These are phyloP conservation scores for Exophiala aquamarina DNA, from an alignment of 2,329 filamentous ascomycete genomes.

Conservation along the genomic window DNA sequence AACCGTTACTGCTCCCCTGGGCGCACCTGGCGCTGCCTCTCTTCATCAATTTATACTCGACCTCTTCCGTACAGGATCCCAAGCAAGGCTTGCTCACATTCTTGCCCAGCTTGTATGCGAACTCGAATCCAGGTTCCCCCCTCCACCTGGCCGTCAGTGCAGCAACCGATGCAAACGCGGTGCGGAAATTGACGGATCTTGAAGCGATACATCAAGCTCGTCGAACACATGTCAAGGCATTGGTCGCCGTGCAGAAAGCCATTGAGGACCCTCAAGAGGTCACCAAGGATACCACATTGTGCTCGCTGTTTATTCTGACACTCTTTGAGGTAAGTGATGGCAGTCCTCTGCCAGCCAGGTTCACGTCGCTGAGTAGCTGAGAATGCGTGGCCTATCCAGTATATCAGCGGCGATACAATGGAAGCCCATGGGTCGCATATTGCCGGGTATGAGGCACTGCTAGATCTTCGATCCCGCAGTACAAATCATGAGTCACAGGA, in stretches of 20 bases:
- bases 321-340: conserved; percentile 4
- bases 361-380: too few species aligned
- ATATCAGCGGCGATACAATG: conserved; percentile 5
- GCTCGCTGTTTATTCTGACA: conserved; percentile 5
- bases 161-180: conserved; percentile 3
- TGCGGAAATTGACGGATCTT: background rate
- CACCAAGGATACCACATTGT: conserved; percentile 1
- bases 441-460: conserved; percentile 4
- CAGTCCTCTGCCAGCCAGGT: too few species aligned
- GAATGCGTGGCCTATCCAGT: conserved; percentile 1
- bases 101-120: background rate
- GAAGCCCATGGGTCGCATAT: conserved; percentile 2
- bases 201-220: conserved; percentile 1
- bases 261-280: background rate
- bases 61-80: background rate
- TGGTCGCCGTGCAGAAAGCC: conserved; percentile 1
- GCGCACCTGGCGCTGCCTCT: background rate
- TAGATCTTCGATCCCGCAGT: background rate
- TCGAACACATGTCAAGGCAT: background rate
- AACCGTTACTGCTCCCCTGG: background rate
- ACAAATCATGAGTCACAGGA: background rate
- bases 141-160: background rate
- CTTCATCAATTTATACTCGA: conserved; percentile 4
- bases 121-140: background rate
- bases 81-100: conserved; percentile 1